phyloP scores from a whole-genome alignment of 495 filamentous ascomycete species.

The Venustampulla echinocandica region DNA sequence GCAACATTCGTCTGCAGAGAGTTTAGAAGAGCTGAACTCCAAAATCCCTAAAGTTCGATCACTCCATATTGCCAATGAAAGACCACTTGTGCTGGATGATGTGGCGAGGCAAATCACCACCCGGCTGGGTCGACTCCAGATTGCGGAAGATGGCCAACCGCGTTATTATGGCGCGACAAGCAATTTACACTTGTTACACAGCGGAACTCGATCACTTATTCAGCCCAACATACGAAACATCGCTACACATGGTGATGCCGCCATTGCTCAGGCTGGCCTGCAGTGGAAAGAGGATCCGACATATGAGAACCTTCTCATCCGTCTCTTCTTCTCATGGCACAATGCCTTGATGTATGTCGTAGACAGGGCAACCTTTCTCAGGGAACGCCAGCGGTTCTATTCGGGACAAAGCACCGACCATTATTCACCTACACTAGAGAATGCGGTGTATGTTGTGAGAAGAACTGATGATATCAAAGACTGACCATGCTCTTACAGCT shows the following conservation, averaged over 20 bases:
- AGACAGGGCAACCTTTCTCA: conserved; percentile 37
- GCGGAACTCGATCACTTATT: conserved; percentile 12
- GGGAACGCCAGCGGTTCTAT: conserved; percentile 22
- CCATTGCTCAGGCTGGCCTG: conserved; percentile 36
- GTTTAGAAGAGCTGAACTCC: no score
- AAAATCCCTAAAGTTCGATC: no score
- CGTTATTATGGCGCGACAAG: conserved; percentile 42
- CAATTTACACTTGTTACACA: conserved; percentile 40
- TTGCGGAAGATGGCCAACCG: conserved; percentile 41
- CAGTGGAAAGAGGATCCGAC: conserved; percentile 33
- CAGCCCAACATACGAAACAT: conserved; percentile 25
- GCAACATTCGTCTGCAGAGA: no score
- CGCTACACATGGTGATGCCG: conserved; percentile 38
- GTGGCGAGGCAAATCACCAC: conserved; percentile 5
- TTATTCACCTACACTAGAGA: conserved; percentile 42
- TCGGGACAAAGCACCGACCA: conserved; percentile 31
- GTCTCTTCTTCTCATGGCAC: conserved; percentile 46
- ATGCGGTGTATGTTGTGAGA: conserved; percentile 35
- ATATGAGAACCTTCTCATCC: conserved; percentile 39
- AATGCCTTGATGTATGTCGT: conserved; percentile 42
- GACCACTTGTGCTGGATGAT: no score
- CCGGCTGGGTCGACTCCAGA: conserved; percentile 36
- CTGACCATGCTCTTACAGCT: conserved; percentile 1
- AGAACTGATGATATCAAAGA: background rate
- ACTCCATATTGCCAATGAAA: no score